These are phyloP conservation scores for Raffaelea ambrosiae DNA, from an alignment of 2,329 filamentous ascomycete species.

Conservation along the genomic window DNA sequence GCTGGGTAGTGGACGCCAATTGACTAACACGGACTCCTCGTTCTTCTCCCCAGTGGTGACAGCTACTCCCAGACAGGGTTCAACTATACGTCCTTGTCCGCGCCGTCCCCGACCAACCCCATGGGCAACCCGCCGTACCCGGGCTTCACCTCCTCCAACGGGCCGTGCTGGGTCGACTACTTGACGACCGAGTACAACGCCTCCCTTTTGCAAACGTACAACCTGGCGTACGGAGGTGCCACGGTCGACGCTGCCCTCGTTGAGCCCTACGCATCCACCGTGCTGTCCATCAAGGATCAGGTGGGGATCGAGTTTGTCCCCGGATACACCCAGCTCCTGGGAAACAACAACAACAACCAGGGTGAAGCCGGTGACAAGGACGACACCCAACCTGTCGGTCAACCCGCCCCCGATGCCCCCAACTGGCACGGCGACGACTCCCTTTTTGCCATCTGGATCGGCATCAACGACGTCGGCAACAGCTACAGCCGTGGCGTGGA, in stretches of 20 bases:
- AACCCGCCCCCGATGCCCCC: conserved; percentile 16
- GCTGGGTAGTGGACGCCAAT: too few relatives aligned
- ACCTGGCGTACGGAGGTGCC: conserved; percentile 42
- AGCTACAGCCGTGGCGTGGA: conserved; percentile 25
- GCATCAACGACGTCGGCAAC: conserved; percentile 46
- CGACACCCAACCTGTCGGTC: too few relatives aligned
- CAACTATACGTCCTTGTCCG: conserved; percentile 31
- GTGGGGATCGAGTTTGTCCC: conserved; percentile 28
- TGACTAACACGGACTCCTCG: too few relatives aligned
- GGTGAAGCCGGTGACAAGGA: conserved; percentile 8
- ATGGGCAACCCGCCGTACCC: conserved; percentile 51
- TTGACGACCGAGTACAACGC: conserved; percentile 32
- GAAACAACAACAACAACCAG: neutral
- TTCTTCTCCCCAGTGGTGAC: conserved; percentile 10
- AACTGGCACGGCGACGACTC: conserved; percentile 34
- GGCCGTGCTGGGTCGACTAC: conserved; percentile 40
- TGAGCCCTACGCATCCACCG: conserved; percentile 34
- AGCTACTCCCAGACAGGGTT: conserved; percentile 34
- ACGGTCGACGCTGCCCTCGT: conserved; percentile 41
- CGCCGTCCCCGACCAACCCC: conserved; percentile 45
- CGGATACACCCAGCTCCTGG: conserved; percentile 16
- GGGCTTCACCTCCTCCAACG: conserved; percentile 36
- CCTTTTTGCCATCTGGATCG: conserved; percentile 43
- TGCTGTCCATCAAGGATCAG: conserved; percentile 45
- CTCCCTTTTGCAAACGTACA: conserved; percentile 34